Base-by-base conservation (phyloP, 495 filamentous ascomycete species). In the Xylaria flabelliformis region DNA sequence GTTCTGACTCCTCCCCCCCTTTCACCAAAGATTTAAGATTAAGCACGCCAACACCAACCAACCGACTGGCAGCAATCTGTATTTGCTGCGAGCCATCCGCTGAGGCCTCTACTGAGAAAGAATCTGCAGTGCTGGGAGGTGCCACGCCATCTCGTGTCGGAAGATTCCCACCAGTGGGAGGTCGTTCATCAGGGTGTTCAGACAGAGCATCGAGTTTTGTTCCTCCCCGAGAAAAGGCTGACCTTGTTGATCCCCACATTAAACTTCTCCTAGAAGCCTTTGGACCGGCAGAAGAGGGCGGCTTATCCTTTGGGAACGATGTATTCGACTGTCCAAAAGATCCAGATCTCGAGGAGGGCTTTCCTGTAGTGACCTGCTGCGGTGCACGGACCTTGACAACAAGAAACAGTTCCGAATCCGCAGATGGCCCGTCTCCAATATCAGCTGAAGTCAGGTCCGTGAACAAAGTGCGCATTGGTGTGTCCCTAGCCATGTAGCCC, bases 381-480 rank as follows among this genome's bases (percentile, higher is more conserved):
- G 87, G 82, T 8, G 90, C 88, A 39, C 93, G 89, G 36, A 97
- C 88, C 72, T 92, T 92, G 64, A 94, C 91, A n/a, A 97, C 89
- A 1, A 98, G 84, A 77, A 91, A 98, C 36, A 98, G 78, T 61
- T 94, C 89, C 12, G 85, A 85, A 3, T 90, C 89, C 59, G 85
- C 85, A 32, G 90, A 85, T 4, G 90, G 86, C 4, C 87, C 88
- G 70, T 97, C 93, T 29, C 94, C 94, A 73, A 97, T 91, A 80
- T 99, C 97, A 61, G 88, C 86, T 1, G 92, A 86, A 34, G 90
- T 90, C 19, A 98, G 83, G 72, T 98, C 93, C 19, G 93, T 91
- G 78, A 98, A 98, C 13, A 99, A 81, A 1, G 94, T 97, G 76
- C 92, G 94, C 80, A 94, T 85, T 77, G 89, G 91, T 67, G 86